These are phyloP conservation scores for Trichoderma asperelloides DNA, from an alignment of 495 filamentous ascomycete species.

Conservation along the genomic window DNA sequence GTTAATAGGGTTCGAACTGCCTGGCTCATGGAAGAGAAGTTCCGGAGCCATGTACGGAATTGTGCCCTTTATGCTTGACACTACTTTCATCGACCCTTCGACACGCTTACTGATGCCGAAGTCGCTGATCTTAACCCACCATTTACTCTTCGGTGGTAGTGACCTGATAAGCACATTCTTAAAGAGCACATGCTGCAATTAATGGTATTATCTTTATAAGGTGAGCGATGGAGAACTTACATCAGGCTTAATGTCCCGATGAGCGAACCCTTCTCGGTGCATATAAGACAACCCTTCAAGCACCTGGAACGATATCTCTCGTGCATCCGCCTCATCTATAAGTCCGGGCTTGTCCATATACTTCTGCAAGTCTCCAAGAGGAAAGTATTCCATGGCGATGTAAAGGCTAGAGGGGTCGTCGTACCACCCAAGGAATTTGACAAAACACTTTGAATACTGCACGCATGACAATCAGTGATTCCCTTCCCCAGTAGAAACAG, in stretches of 20 bases:
- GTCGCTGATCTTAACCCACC: slow-evolving; percentile 41
- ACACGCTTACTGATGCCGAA: slow-evolving; percentile 37
- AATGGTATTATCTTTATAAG: background rate
- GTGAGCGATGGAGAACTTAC: slow-evolving; percentile 19
- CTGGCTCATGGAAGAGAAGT: slow-evolving; percentile 9
- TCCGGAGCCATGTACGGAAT: slow-evolving; percentile 33
- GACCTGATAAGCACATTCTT: slow-evolving; percentile 6
- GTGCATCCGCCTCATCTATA: slow-evolving; percentile 29
- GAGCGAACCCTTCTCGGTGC: slow-evolving; percentile 39
- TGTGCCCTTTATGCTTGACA: slow-evolving; percentile 24
- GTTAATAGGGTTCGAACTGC: background rate
- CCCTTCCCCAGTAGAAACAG: slow-evolving; percentile 2
- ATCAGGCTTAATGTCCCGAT: slow-evolving; percentile 42
- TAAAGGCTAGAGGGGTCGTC: slow-evolving; percentile 21
- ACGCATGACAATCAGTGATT: background rate
- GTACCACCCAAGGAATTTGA: slow-evolving; percentile 33
- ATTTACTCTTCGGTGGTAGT: slow-evolving; percentile 12
- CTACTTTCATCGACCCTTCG: slow-evolving; percentile 17
- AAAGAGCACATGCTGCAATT: slow-evolving; percentile 11
- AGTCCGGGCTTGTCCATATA: slow-evolving; percentile 15
- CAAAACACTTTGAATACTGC: slow-evolving; percentile 19
- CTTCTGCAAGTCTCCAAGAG: slow-evolving; percentile 24
- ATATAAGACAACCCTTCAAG: slow-evolving; percentile 36
- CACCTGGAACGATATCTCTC: slow-evolving; percentile 31
- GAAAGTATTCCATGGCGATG: slow-evolving; percentile 37